Conservation (phyloP, 768 basidiomycete genomes). For the Podaxis sp. region DNA sequence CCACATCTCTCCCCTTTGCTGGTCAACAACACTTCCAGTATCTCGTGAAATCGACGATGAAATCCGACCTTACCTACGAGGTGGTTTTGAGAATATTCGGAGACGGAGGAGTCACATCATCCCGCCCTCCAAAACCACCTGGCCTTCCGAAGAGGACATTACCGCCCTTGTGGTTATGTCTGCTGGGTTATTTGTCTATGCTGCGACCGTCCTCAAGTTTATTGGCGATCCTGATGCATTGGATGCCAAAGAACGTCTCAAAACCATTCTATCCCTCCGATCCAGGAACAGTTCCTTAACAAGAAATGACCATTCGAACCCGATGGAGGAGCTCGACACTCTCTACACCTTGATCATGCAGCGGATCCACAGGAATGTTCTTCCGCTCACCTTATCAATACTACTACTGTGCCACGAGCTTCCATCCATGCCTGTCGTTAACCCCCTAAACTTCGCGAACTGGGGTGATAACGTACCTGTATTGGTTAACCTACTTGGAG, state of each 20-base stretch:
- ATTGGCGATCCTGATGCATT: constrained; percentile 2
- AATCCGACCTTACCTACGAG: not conserved
- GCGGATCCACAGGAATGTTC: not conserved
- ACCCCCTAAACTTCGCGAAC: not conserved
- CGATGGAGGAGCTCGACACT: not conserved
- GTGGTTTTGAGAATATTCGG: not conserved
- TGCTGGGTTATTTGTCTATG: not conserved
- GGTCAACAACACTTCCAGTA: not conserved
- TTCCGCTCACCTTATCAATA: not conserved
- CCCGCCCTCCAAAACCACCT: not conserved
- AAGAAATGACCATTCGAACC: not conserved
- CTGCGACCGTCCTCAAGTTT: not conserved
- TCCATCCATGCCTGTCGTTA: not conserved
- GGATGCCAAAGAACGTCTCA: not conserved
- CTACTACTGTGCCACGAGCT: not conserved
- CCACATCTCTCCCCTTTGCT: not conserved
- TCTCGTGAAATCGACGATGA: not conserved
- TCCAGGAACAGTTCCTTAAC: no score
- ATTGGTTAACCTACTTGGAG: not conserved
- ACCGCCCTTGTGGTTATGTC: not conserved
- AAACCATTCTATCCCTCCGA: not conserved
- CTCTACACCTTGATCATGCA: constrained; percentile 6
- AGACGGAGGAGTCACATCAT: not conserved
- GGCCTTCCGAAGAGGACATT: not conserved
- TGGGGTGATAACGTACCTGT: not conserved